These are phyloP conservation scores for Salinomyces thailandicus DNA, from an alignment of 2,329 filamentous ascomycete genomes.

Conservation along the genomic window DNA sequence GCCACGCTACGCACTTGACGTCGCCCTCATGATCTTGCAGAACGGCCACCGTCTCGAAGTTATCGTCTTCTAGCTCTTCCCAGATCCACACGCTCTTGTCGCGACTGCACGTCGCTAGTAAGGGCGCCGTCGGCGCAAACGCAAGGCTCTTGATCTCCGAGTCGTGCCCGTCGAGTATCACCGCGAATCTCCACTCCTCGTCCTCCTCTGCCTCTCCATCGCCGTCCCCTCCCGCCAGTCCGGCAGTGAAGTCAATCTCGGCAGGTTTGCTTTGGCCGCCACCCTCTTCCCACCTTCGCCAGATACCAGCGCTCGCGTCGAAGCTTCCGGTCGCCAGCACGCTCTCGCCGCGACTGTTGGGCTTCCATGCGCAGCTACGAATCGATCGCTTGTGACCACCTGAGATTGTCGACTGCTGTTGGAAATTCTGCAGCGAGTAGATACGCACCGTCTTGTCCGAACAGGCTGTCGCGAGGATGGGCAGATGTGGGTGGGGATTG, in stretches of 20 bases:
- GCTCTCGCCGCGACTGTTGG: conserved; percentile 50
- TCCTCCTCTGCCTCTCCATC: conserved; percentile 40
- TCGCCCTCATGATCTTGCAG: conserved; percentile 90
- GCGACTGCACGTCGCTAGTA: conserved; percentile 79
- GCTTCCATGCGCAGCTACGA: conserved; percentile 82
- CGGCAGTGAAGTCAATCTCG: conserved; percentile 26
- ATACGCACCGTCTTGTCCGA: conserved; percentile 77
- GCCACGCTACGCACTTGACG: conserved; percentile 91
- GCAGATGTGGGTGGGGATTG: conserved; percentile 73
- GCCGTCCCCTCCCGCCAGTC: conserved; percentile 18
- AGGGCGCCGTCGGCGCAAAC: conserved; percentile 63
- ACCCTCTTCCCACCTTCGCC: conserved; percentile 54
- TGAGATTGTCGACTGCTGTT: conserved; percentile 65
- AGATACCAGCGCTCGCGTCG: conserved; percentile 72
- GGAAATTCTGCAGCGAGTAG: conserved; percentile 75
- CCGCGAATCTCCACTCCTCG: conserved; percentile 84
- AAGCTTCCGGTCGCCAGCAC: conserved; percentile 89
- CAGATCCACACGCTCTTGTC: conserved; percentile 98
- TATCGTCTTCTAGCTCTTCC: conserved; percentile 91
- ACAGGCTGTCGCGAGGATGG: conserved; percentile 80
- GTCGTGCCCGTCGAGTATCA: conserved; percentile 90
- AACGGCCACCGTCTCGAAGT: conserved; percentile 94
- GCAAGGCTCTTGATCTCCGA: conserved; percentile 77
- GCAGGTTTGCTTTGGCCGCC: conserved; percentile 12
- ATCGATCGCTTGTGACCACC: conserved; percentile 88